phyloP scores from a whole-genome alignment of 2,329 filamentous ascomycete genomes.

The Harringtonia lauricola region DNA sequence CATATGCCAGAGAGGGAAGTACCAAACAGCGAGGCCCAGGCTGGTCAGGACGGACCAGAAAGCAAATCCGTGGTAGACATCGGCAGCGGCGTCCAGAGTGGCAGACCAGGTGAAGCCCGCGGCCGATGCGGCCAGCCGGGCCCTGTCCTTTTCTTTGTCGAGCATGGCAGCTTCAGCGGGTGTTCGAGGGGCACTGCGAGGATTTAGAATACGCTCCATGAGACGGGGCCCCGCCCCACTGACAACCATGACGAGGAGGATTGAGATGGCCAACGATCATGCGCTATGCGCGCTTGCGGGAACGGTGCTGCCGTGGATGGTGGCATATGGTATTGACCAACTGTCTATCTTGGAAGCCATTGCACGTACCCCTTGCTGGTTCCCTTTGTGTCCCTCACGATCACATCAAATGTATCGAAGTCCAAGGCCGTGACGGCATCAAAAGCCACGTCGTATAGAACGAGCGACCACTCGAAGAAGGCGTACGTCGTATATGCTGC shows the following conservation, averaged over 20 bases:
- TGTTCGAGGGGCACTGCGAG: conserved; percentile 35
- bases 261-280: neutral
- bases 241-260: neutral
- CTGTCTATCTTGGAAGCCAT: conserved; percentile 76
- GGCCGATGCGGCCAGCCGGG: conserved; percentile 55
- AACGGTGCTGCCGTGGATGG: too few relatives aligned
- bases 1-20: conserved; percentile 98
- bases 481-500: conserved; percentile 95
- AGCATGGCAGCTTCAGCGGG: conserved; percentile 33
- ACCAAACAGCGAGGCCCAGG: conserved; percentile 85
- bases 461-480: conserved; percentile 95
- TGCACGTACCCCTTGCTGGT: conserved; percentile 96
- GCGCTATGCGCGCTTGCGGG: neutral
- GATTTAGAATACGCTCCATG: conserved; percentile 26
- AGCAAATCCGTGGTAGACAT: conserved; percentile 88
- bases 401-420: conserved; percentile 79
- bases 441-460: conserved; percentile 91
- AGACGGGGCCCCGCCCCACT: too few relatives aligned
- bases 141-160: conserved; percentile 67
- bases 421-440: conserved; percentile 90
- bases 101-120: conserved; percentile 62
- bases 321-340: conserved; percentile 11
- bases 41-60: conserved; percentile 95
- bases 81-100: conserved; percentile 69
- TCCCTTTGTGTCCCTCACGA: conserved; percentile 81